Evolutionary conservation across 2,329 filamentous ascomycete genomes (phyloP), one percentile per base, ranked within the genome.

Genomic region (Hypoxylon sp.): DNA sequence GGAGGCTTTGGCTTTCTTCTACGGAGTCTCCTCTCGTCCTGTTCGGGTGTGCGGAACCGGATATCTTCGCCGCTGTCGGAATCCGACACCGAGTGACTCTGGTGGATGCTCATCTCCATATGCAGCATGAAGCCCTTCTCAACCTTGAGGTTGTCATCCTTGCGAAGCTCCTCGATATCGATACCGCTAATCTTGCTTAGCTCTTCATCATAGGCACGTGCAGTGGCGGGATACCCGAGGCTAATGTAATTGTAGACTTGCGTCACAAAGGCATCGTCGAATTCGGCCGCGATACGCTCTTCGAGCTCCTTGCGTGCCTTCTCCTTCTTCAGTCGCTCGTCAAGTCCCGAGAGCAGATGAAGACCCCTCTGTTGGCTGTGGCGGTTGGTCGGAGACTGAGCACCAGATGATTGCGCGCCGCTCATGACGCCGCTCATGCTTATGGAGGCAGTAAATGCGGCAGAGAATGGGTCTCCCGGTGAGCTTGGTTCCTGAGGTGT

Each of bases 211-310:
- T 93, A 98, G 39, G 88, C 87, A 22, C 91, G 89, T 10, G 94
- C 95, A 75, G 94, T 89, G 35, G 93, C 91, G 2, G 95, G 94
- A 79, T 98, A 98, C 4, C 95, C 95, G 4, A 98, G 86, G 0
- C 94, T 97, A 14, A 98, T 86, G 80, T 98, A 98, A 80, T 98
- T 98, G 85, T 97, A 98, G 6, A 98, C 94, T 80, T 98, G 95
- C 0, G 94, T 97, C 62, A 98, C 89, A 78, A 98, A 97, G 3
- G 85, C 85, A 78, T 97, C 93, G 67, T 91, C 85, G 75, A 96
- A 97, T 79, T 97, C 94, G 57, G 81, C 80, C 3, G 81, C 77
- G 66, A 90, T 87, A 73, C 85, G 84, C 56, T 86, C 85, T 70
- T 87, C 82, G 1, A 80, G 80, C 72, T 88, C 85, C 14, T 81